Percentiles rank a stretch among this genome's conserved stretches.
phyloP scores from a whole-genome alignment of 495 filamentous ascomycete species.

The Hypoxylon lienhwacheense region DNA sequence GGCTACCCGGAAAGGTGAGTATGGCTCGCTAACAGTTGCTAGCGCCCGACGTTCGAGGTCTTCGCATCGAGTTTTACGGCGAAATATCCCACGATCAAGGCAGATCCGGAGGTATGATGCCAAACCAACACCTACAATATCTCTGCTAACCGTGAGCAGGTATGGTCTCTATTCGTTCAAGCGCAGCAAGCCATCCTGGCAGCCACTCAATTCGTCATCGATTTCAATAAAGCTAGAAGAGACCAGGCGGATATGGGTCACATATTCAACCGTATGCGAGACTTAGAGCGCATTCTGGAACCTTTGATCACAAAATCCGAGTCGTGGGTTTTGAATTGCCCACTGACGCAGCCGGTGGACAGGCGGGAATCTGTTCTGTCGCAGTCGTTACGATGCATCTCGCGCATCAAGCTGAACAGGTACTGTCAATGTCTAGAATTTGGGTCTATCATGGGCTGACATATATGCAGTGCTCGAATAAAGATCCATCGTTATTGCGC shows the following conservation, averaged over 20 bases:
- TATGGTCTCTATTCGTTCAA: conserved; percentile 59
- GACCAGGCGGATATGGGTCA: conserved; percentile 49
- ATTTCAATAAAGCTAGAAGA: conserved; percentile 41
- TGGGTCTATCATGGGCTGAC: conserved; percentile 12
- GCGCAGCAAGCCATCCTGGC: conserved; percentile 60
- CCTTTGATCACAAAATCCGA: conserved; percentile 54
- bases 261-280: conserved; percentile 58
- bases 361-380: conserved; percentile 51
- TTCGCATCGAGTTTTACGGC: conserved; percentile 61
- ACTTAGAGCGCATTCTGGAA: conserved; percentile 55
- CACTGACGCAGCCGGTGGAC: conserved; percentile 47
- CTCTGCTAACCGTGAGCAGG: conserved; percentile 38
- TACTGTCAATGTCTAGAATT: conserved; percentile 22
- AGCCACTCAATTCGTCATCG: conserved; percentile 58
- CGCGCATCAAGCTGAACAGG: conserved; percentile 62
- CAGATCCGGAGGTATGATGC: conserved; percentile 55
- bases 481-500: conserved; percentile 63
- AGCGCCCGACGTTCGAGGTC: conserved; percentile 57
- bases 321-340: conserved; percentile 43
- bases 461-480: conserved; percentile 55
- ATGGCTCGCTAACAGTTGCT: conserved; percentile 22
- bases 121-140: not conserved
- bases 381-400: conserved; percentile 56
- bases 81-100: conserved; percentile 54
- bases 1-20: not conserved